These are phyloP conservation scores for Claviceps paspali DNA, from an alignment of 2,329 filamentous ascomycete genomes.

Conservation along the genomic window DNA sequence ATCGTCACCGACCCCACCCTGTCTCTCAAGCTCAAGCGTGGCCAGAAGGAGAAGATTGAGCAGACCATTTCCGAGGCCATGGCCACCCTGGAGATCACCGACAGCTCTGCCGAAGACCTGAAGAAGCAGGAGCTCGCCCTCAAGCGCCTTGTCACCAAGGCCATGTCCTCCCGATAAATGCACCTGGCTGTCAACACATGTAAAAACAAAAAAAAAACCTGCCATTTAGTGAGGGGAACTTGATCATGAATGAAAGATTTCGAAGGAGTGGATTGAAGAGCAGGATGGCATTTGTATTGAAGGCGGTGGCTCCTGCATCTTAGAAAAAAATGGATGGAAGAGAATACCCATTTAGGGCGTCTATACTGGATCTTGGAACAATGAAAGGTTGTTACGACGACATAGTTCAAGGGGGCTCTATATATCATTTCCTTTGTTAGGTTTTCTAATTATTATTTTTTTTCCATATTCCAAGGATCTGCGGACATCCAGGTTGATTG, in stretches of 20 bases:
- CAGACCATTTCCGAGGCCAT: constrained; percentile 92
- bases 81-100: constrained; percentile 91
- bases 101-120: constrained; percentile 79
- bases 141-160: constrained; percentile 97
- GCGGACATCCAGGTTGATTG: constrained; percentile 16
- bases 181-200: not conserved
- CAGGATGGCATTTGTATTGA: constrained; percentile 5
- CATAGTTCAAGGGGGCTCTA: constrained; percentile 2
- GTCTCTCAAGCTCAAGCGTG: constrained; percentile 95
- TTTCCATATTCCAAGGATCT: constrained; percentile 11
- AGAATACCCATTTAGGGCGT: constrained; percentile 2
- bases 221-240: not conserved
- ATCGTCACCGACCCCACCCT: constrained; percentile 93
- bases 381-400: not conserved
- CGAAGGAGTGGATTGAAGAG: constrained; percentile 3
- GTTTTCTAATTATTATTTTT: constrained; percentile 10
- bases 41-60: constrained; percentile 99
- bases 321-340: constrained; percentile 2
- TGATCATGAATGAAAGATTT: constrained; percentile 2
- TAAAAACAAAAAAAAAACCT: not conserved
- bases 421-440: constrained; percentile 7
- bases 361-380: constrained; percentile 3
- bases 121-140: constrained; percentile 99
- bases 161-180: constrained; percentile 77
- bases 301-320: constrained; percentile 4